Base-by-base conservation (phyloP, 257 asterid genomes). In the Scutellaria baicalensis region DNA sequence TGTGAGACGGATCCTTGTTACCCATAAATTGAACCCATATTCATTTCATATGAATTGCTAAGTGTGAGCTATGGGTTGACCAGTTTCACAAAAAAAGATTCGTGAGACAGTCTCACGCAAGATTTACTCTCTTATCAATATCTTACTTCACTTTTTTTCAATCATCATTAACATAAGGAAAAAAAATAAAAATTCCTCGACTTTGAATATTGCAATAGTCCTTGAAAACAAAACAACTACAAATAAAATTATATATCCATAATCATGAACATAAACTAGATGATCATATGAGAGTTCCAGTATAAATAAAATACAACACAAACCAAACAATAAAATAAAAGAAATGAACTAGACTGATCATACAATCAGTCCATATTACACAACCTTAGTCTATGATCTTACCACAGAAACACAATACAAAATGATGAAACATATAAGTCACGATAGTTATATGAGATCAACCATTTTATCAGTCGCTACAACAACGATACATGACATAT, bases 401-500 rank as follows among this genome's bases (percentile, higher is more conserved):
- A 21, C 36, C 54, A 21, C 5, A 71, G 23, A 13, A 5, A 14
- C 33, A 12, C 5, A 38, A 10, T 39, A 27, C 70, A 68, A 40
- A 59, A 51, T 17, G 3, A 59, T 27, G 35, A 33, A 35, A 23
- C 61, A 55, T 10, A 23, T 23, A 5, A 21, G 27, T 33, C 39
- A 55, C 4, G 11, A 23, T 55, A 27, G 33, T 27, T 1, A 20
- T 1, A 20, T 23, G 0, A 20, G 21, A 20, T 0, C 45, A 23
- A 21, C n/a, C n/a, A n/a, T n/a, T 14, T 45, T 39, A 33, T 92
- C 83, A 92, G 33, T 92, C 95, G 6, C 17, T 59, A 84, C 98
- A 92, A 69, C 98, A 89, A 21, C 96, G 92, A 56, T 82, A 92
- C 98, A 88, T 86, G 61, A 75, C 80, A 71, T 64, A 92, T 86